Conservation (phyloP, 2,329 filamentous ascomycete genomes). For the Colletotrichum sp. region DNA sequence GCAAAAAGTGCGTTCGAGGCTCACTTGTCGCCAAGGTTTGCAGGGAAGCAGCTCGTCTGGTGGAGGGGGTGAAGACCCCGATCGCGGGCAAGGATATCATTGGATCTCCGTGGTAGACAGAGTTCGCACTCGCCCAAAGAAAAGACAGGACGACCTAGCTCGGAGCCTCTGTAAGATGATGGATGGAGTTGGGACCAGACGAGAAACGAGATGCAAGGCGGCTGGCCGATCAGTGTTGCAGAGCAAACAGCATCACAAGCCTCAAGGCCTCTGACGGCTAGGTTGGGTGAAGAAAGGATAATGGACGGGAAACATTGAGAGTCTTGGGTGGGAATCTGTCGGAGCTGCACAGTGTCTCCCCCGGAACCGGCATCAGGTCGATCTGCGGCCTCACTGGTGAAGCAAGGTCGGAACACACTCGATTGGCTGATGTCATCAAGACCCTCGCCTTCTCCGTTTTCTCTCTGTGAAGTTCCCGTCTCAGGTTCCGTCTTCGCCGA, state of each 20-base stretch:
- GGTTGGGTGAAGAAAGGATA: background rate
- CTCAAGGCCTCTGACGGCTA: background rate
- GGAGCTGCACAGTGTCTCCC: background rate
- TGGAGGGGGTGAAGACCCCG: background rate
- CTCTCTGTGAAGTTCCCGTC: background rate
- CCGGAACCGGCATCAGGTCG: background rate
- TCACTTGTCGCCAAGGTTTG: background rate
- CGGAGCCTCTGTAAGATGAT: background rate
- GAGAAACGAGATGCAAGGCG: background rate
- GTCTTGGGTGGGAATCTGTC: background rate
- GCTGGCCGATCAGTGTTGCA: background rate
- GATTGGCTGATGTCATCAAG: slow-evolving; percentile 11
- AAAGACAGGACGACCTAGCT: background rate
- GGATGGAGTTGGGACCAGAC: background rate
- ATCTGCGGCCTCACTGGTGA: background rate
- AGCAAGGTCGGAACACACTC: background rate
- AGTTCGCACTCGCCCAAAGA: background rate
- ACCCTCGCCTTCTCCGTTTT: background rate
- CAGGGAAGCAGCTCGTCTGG: background rate
- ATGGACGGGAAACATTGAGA: background rate
- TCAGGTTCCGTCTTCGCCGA: background rate
- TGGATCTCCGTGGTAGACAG: background rate
- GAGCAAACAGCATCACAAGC: background rate
- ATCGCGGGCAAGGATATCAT: background rate
- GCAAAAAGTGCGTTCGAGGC: background rate